Evolutionary conservation across 495 filamentous ascomycete genomes (phyloP), one percentile per base, ranked within the genome.

Genomic region (Astrothelium macrocarpum): DNA sequence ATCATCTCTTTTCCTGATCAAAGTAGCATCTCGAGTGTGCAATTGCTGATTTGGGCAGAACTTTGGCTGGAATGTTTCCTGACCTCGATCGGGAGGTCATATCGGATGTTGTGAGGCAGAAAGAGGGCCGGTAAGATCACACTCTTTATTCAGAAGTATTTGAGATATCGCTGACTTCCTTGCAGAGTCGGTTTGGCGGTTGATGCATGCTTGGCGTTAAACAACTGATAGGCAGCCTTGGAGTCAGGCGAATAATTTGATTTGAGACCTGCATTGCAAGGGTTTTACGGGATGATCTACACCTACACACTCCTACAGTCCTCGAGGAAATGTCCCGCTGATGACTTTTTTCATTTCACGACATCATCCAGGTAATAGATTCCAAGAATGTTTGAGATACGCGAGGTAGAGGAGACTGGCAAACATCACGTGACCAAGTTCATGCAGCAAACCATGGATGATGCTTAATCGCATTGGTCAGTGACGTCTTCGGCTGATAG

Each of bases 31-130:
- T 20, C 45, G 2, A 10, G 3, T 32, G 4, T 12, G 18, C 32
- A 16, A 43, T 59, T 56, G 60, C 61, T 36, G 49, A 64, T 23
- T 39, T n/a, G 29, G 20, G 14, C 45, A 80, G 78, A 70, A 95
- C 90, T 18, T 76, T 97, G 46, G 85, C 88, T 23, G 87, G 89
- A 59, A 96, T 97, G 91, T 97, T 97, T 70, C 92, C 92, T 9
- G 87, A 90, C 71, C 77, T 97, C 29, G 92, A 97, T 72, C 82
- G 84, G 70, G 92, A 97, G 29, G 81, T 97, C 34, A 96, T 97
- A 71, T 90, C 90, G 66, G 92, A 97, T 77, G 92, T 97, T 62
- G 91, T 96, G 25, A 84, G 90, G 73, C 82, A 89, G 77, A 95
- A 97, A 75, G 85, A 96, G 73, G 92, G 92, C 68, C 84, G 90